These are phyloP conservation scores for Tritrichomonas musculus DNA, from an alignment of 208 protist genomes.

Conservation along the genomic window DNA sequence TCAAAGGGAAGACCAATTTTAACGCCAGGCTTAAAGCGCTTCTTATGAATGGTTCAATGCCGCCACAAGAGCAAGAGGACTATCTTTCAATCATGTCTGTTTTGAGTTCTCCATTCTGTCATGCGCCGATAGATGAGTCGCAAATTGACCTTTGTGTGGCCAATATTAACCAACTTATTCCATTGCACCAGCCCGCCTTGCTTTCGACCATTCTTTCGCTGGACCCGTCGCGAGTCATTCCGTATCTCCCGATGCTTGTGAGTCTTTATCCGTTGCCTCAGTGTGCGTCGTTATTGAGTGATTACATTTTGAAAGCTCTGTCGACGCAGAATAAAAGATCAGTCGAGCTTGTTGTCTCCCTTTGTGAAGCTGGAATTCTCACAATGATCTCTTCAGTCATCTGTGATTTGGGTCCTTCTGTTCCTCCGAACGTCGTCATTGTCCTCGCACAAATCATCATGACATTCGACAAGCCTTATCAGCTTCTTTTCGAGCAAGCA, in stretches of 20 bases:
- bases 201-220: background rate
- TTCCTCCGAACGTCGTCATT: background rate
- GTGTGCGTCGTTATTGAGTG: background rate
- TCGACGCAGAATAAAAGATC: background rate
- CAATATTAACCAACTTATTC: background rate
- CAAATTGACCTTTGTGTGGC: background rate
- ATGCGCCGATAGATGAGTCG: background rate
- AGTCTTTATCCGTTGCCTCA: background rate
- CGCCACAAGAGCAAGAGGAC: background rate
- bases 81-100: background rate
- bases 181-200: background rate
- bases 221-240: too few species aligned
- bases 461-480: background rate
- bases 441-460: background rate
- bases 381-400: background rate
- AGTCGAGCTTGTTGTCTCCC: background rate
- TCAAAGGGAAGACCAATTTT: background rate
- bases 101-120: slow-evolving; percentile 5
- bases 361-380: background rate
- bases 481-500: background rate
- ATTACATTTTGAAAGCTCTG: background rate
- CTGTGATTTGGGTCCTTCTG: background rate
- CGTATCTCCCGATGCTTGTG: background rate
- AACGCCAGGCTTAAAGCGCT: background rate
- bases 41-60: background rate